Percentiles rank a stretch among this genome's conserved stretches.
Conservation (phyloP, 345 rosid genomes). For the Eutrema japonicum region DNA sequence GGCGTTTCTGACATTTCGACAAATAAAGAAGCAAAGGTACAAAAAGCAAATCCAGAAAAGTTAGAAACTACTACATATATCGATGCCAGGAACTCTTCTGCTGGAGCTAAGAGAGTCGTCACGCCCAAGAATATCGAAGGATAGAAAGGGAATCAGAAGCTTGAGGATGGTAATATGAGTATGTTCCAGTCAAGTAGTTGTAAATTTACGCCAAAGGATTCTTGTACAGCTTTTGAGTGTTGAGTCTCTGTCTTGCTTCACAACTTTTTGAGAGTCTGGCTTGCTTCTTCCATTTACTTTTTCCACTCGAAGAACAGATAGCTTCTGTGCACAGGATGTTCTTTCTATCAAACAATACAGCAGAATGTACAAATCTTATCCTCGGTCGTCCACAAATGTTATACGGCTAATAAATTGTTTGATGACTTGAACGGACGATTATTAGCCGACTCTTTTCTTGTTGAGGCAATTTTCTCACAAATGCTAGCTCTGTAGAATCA, state of each 20-base stretch:
- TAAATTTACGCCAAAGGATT: conserved; percentile 28
- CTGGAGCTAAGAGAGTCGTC: conserved; percentile 19
- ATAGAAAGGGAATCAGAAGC: conserved; percentile 11
- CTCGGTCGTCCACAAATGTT: background rate
- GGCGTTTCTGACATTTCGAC: conserved; percentile 17
- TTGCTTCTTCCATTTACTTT: conserved; percentile 3
- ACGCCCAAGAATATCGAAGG: conserved; percentile 9
- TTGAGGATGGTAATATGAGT: conserved; percentile 16
- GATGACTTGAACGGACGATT: no score
- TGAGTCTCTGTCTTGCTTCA: conserved; percentile 9
- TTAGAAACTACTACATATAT: conserved; percentile 29
- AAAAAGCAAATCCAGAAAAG: conserved; percentile 37
- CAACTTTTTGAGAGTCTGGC: background rate
- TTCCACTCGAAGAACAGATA: conserved; percentile 4
- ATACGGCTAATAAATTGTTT: no score
- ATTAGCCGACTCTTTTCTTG: no score
- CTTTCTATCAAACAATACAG: conserved; percentile 1
- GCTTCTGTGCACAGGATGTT: conserved; percentile 1
- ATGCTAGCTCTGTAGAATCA: no score
- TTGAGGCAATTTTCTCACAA: no score
- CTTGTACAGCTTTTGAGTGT: conserved; percentile 36
- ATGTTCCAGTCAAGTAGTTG: conserved; percentile 17
- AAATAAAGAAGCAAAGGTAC: conserved; percentile 33
- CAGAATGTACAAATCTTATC: conserved; percentile 9
- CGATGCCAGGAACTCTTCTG: conserved; percentile 20